phyloP scores from a whole-genome alignment of 2,329 filamentous ascomycete species.

The Akanthomyces muscarius region DNA sequence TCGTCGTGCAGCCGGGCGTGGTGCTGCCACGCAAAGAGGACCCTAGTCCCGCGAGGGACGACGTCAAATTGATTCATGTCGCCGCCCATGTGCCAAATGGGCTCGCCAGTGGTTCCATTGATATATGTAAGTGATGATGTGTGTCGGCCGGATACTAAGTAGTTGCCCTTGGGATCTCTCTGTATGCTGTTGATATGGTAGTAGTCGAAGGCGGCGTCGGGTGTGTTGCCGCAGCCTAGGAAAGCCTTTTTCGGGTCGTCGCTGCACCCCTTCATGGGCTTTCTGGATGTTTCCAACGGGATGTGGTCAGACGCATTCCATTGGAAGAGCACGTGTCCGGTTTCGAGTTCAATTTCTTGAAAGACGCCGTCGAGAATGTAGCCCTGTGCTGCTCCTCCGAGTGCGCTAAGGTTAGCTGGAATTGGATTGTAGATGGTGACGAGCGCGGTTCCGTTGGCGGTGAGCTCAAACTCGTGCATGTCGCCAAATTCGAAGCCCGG shows the following conservation, averaged over 20 bases:
- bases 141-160: conserved; percentile 47
- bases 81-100: conserved; percentile 50
- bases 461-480: conserved; percentile 37
- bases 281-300: conserved; percentile 6
- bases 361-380: conserved; percentile 28
- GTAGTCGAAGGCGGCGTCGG: conserved; percentile 42
- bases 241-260: conserved; percentile 16
- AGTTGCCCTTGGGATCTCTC: conserved; percentile 45
- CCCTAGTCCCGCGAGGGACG: conserved; percentile 27
- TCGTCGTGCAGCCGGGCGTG: conserved; percentile 42
- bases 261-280: conserved; percentile 15
- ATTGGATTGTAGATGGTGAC: conserved; percentile 35
- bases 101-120: conserved; percentile 40
- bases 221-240: conserved; percentile 22
- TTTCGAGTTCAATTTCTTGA: conserved; percentile 45
- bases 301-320: conserved; percentile 33
- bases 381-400: conserved; percentile 22
- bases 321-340: conserved; percentile 43
- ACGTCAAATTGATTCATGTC: conserved; percentile 35
- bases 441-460: conserved; percentile 33
- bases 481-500: conserved; percentile 27
- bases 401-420: conserved; percentile 33
- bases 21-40: conserved; percentile 46
- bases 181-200: conserved; percentile 55
- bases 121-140: conserved; percentile 43